Evolutionary conservation across 371 early-diverging fungal species (phyloP).

Genomic region (Conidiobolus incongruus): DNA sequence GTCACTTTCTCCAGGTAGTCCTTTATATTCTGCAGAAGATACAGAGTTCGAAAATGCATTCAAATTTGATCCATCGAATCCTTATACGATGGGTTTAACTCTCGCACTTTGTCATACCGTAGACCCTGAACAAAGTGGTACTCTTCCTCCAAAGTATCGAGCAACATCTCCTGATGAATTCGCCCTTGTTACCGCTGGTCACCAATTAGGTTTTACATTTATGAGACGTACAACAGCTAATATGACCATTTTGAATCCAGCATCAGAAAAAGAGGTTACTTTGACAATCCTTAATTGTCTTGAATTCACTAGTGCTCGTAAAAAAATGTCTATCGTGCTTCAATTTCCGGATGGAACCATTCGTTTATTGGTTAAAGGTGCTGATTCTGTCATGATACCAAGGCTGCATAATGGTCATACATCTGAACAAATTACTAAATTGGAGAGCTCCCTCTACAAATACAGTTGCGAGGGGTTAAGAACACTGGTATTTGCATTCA

Average conservation of each 20-base stretch:
- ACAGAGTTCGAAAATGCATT: too few species aligned
- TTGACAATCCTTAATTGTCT: slow-evolving; percentile 56
- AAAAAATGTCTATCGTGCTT: slow-evolving; percentile 84
- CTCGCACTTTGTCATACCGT: slow-evolving; percentile 89
- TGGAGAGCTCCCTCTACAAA: slow-evolving; percentile 55
- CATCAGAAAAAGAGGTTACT: slow-evolving; percentile 30
- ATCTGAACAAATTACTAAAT: slow-evolving; percentile 22
- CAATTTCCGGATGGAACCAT: slow-evolving; percentile 49
- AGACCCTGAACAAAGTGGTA: slow-evolving; percentile 22
- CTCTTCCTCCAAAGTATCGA: slow-evolving; percentile 27
- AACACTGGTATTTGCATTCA: slow-evolving; percentile 70
- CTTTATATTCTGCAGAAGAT: too few species aligned
- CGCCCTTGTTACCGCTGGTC: slow-evolving; percentile 69
- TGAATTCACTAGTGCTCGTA: slow-evolving; percentile 83
- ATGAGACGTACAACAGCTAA: slow-evolving; percentile 21
- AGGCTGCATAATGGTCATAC: slow-evolving; percentile 26
- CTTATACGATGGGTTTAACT: too few species aligned
- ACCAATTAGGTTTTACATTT: slow-evolving; percentile 70
- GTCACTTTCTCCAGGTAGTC: too few species aligned
- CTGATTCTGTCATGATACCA: slow-evolving; percentile 80
- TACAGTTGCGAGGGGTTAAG: slow-evolving; percentile 49
- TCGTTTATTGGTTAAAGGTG: slow-evolving; percentile 84
- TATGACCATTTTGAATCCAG: slow-evolving; percentile 34
- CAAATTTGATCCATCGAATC: too few species aligned
- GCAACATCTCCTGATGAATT: slow-evolving; percentile 74